phyloP scores from a whole-genome alignment of 208 protist species.

The Angomonas deanei region DNA sequence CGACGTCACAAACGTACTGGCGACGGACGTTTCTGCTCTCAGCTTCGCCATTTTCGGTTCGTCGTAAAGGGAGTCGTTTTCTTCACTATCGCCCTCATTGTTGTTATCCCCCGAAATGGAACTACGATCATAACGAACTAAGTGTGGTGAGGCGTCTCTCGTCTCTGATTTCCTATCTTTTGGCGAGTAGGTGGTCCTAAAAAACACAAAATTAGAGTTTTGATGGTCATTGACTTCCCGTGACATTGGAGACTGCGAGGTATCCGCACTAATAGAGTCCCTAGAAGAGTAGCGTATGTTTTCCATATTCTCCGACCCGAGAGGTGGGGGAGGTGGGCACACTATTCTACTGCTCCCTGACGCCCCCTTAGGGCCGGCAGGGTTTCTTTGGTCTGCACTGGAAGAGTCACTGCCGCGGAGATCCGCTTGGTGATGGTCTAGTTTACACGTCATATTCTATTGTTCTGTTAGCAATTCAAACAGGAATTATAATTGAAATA shows the following conservation, averaged over 20 bases:
- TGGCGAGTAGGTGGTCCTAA: not conserved
- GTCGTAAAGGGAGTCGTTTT: not conserved
- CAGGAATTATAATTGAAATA: too few relatives aligned
- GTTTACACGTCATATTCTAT: too few relatives aligned
- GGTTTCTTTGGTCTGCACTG: too few relatives aligned
- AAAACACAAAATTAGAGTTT: conserved; percentile 3
- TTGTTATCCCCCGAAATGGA: not conserved
- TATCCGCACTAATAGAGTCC: not conserved
- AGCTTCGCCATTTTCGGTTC: not conserved
- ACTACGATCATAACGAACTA: not conserved
- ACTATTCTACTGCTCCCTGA: not conserved
- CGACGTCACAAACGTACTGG: not conserved
- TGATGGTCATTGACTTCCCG: not conserved
- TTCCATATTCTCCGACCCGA: not conserved
- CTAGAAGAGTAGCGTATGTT: not conserved
- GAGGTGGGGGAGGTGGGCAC: not conserved
- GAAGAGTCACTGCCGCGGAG: too few relatives aligned
- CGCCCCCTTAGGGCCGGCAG: not conserved
- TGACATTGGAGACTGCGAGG: not conserved
- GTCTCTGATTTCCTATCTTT: not conserved
- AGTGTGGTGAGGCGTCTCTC: not conserved
- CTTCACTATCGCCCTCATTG: not conserved
- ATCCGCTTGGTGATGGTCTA: too few relatives aligned
- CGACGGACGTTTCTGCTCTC: not conserved
- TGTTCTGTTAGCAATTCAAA: too few relatives aligned